Conservation (phyloP, 352 stramenopile species). For the Pseudoperonospora humuli region DNA sequence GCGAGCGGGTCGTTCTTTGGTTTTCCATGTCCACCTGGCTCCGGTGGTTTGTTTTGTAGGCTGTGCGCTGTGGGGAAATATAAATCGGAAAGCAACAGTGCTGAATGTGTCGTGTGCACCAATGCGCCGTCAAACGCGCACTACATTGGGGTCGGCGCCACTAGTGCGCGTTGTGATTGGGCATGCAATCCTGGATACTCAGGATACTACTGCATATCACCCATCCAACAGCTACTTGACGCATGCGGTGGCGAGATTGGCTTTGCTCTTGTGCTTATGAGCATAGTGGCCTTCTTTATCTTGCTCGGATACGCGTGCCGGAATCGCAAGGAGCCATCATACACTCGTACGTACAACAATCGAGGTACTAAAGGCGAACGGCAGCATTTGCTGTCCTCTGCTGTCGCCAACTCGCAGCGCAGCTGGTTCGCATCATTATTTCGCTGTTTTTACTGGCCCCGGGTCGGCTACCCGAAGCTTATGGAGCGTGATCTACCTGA, state of each 20-base stretch:
- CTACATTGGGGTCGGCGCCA: constrained; percentile 43
- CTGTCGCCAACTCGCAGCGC: constrained; percentile 44
- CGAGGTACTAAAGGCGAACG: constrained; percentile 43
- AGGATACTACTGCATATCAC: constrained; percentile 59
- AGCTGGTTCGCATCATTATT: constrained; percentile 50
- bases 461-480: constrained; percentile 71
- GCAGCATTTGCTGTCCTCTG: constrained; percentile 54
- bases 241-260: constrained; percentile 68
- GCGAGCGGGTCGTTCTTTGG: constrained; percentile 65
- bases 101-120: constrained; percentile 49
- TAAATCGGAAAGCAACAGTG: constrained; percentile 74
- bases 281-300: constrained; percentile 65
- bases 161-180: constrained; percentile 53
- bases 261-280: constrained; percentile 56
- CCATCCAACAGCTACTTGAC: constrained; percentile 66
- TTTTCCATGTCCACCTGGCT: constrained; percentile 70
- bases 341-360: constrained; percentile 44
- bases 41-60: constrained; percentile 64
- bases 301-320: constrained; percentile 63
- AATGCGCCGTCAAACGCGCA: constrained; percentile 67
- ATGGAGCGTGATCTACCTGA: constrained; percentile 68
- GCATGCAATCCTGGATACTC: constrained; percentile 73
- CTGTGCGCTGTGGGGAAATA: constrained; percentile 51
- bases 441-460: constrained; percentile 66
- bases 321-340: constrained; percentile 58